phyloP scores from a whole-genome alignment of 495 filamentous ascomycete species.

The Xylaria venustula region DNA sequence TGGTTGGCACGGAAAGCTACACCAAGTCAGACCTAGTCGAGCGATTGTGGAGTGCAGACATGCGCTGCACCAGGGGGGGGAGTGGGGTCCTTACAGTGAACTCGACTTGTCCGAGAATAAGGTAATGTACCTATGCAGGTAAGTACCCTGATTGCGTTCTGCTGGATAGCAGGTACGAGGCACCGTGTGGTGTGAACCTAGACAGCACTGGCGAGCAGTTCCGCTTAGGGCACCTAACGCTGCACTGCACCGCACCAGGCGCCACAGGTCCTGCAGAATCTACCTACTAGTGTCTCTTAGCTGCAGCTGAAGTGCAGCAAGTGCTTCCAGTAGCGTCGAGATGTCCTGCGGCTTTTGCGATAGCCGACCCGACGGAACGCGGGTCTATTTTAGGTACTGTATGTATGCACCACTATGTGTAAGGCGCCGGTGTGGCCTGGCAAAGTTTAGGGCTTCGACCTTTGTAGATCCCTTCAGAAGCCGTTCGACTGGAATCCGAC shows the following conservation, averaged over 20 bases:
- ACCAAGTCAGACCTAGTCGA: not conserved
- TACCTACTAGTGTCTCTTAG: not conserved
- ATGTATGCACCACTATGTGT: not conserved
- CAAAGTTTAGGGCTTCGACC: not conserved
- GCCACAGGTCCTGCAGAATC: conserved; percentile 10
- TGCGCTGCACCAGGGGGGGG: not conserved
- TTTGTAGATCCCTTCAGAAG: not conserved
- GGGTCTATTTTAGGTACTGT: conserved; percentile 6
- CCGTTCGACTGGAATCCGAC: not conserved
- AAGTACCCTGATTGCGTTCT: too few relatives aligned
- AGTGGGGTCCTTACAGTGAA: not conserved
- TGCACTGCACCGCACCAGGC: conserved; percentile 2
- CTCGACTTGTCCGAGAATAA: not conserved
- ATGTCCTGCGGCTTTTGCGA: not conserved
- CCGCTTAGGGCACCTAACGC: not conserved
- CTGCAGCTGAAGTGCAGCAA: not conserved
- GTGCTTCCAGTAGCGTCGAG: not conserved
- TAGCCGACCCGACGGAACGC: conserved; percentile 2
- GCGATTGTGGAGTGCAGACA: not conserved
- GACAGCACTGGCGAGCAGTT: not conserved
- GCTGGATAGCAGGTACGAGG: not conserved
- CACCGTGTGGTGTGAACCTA: not conserved
- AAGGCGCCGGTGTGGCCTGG: not conserved
- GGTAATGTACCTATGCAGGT: not conserved
- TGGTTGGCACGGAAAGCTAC: not conserved